Base-by-base conservation (phyloP, 345 rosid genomes). In the Boechera stricta region DNA sequence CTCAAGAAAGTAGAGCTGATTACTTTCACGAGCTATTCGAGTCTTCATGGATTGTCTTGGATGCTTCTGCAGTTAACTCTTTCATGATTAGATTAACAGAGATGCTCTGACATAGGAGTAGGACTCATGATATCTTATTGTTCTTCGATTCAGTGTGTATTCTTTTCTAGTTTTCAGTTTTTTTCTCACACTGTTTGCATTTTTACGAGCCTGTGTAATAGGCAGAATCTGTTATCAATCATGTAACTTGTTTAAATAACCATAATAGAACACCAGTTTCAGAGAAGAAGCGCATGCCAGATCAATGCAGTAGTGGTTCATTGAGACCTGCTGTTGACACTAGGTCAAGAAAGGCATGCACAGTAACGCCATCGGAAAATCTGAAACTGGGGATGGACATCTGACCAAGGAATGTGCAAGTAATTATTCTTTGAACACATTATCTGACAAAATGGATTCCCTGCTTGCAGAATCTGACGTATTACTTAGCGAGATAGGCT, bases 31-130 rank as follows among this genome's bases (percentile, higher is more conserved):
- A 95, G 83, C 86, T 95, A 13, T 92, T 95, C 29, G 99, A 95
- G 82, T 92, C 98, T 84, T 95, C 99, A 6, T 95, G 99, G 99
- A 95, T 95, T 44, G 79, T 95, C 47, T 80, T 95, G 70, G 94
- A 95, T 78, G 84, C 76, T 74, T 85, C 73, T 67, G 91, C 87
- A 0, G 90, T 95, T 58, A 95, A 95, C 82, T 85, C 91, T 55
- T 92, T 95, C 78, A 91, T 95, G 97, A 75, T 91, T 76, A 86
- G 86, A 75, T 77, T 95, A 86, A 93, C 97, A 4, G 96, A 92
- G 85, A 87, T 82, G 79, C 91, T 94, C 10, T 90, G 83, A 89
- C 78, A 55, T 55, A 76, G 21, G 21, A 21, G 35, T 58, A 74
- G 18, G 31, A 72, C 67, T 38, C 60, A 13, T 7, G 18, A 39